Conservation (phyloP, 2,329 filamentous ascomycete genomes). For the Fusarium zealandicum region DNA sequence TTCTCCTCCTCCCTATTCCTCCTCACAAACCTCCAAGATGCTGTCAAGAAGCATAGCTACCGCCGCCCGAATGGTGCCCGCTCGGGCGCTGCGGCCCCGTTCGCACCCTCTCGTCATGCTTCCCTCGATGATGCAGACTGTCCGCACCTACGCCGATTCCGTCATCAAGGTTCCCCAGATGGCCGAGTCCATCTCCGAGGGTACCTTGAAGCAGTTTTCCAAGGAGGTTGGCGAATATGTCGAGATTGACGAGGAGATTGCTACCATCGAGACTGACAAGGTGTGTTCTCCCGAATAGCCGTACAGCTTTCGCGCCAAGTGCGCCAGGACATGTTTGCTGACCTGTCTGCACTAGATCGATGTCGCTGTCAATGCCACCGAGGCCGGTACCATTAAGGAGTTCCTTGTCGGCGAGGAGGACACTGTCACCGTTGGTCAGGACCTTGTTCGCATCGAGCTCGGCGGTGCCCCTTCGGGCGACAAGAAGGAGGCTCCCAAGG, state of each 20-base stretch:
- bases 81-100: constrained; percentile 48
- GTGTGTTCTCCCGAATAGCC: constrained; percentile 51
- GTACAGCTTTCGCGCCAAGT: neutral
- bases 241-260: constrained; percentile 95
- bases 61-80: constrained; percentile 53
- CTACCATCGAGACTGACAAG: constrained; percentile 99
- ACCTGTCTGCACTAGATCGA: constrained; percentile 74
- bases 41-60: constrained; percentile 54
- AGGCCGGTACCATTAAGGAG: constrained; percentile 90
- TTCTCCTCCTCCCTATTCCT: constrained; percentile 2
- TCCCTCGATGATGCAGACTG: constrained; percentile 61
- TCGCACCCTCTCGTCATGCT: constrained; percentile 49
- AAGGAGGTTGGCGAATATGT: constrained; percentile 94
- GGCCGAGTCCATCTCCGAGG: constrained; percentile 98
- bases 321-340: constrained; percentile 3
- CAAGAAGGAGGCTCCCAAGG: constrained; percentile 47
- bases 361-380: constrained; percentile 92
- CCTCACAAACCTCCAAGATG: constrained; percentile 43
- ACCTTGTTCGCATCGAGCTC: constrained; percentile 84
- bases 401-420: constrained; percentile 92
- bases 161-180: constrained; percentile 95
- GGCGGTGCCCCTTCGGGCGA: constrained; percentile 61
- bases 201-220: constrained; percentile 93
- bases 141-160: constrained; percentile 76
- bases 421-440: constrained; percentile 92